These are phyloP conservation scores for Colletotrichum spinosum DNA, from an alignment of 2,329 filamentous ascomycete genomes.

Conservation along the genomic window DNA sequence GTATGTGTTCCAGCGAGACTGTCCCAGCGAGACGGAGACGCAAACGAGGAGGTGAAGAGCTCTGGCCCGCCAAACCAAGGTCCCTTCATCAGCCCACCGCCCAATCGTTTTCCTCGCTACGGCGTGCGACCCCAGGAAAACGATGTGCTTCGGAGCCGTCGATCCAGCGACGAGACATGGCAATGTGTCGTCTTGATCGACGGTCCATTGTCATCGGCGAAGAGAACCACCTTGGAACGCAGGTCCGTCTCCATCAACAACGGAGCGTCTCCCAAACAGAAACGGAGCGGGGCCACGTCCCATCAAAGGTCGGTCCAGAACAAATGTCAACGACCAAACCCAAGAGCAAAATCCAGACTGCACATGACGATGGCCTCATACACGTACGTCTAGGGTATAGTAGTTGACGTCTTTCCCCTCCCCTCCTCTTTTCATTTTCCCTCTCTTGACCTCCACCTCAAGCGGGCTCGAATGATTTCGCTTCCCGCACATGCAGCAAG, in stretches of 20 bases:
- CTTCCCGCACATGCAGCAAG: conserved; percentile 30
- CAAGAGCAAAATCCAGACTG: conserved; percentile 5
- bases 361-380: conserved; percentile 31
- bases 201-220: conserved; percentile 17
- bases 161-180: conserved; percentile 23
- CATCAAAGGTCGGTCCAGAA: conserved; percentile 24
- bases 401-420: background rate
- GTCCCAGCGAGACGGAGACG: too few relatives aligned
- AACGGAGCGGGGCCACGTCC: conserved; percentile 22
- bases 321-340: conserved; percentile 14
- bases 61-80: background rate
- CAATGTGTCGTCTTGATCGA: conserved; percentile 35
- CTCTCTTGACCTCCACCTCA: conserved; percentile 22
- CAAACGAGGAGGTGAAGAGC: background rate
- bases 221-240: conserved; percentile 15
- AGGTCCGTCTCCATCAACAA: conserved; percentile 14
- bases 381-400: background rate
- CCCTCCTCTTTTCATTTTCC: conserved; percentile 10
- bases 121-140: conserved; percentile 13
- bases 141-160: conserved; percentile 24
- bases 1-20: too few relatives aligned
- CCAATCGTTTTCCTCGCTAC: conserved; percentile 15
- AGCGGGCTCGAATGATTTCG: conserved; percentile 32
- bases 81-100: background rate
- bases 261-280: conserved; percentile 25